Evolutionary conservation across 208 protist species (phyloP).

Genomic region (Novymonas esmeraldas): DNA sequence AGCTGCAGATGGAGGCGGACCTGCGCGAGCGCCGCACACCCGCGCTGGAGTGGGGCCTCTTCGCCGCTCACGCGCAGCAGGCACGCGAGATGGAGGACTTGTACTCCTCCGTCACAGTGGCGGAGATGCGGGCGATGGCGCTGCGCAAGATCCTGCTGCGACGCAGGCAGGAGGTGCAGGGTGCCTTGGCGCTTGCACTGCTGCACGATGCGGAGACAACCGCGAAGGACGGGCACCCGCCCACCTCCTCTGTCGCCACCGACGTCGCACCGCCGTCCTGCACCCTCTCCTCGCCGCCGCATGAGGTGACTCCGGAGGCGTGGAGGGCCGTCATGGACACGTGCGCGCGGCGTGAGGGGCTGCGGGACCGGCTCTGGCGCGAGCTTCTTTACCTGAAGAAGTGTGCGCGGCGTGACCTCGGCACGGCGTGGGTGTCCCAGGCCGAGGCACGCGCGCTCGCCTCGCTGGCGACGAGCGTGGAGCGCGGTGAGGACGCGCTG

Average conservation of each 20-base stretch:
- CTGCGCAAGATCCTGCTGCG: constrained; percentile 32
- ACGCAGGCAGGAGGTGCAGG: constrained; percentile 29
- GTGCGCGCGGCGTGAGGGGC: constrained; percentile 17
- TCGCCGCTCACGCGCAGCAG: constrained; percentile 30
- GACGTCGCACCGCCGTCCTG: not conserved
- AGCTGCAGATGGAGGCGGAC: constrained; percentile 16
- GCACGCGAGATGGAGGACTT: constrained; percentile 27
- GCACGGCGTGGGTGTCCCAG: constrained; percentile 23
- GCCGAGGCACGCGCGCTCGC: constrained; percentile 12
- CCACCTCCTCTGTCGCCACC: not conserved
- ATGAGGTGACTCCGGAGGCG: constrained; percentile 20
- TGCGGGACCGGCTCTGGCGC: constrained; percentile 35
- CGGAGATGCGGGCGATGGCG: constrained; percentile 29
- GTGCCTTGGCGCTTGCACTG: constrained; percentile 12
- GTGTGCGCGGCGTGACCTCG: constrained; percentile 25
- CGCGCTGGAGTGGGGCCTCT: constrained; percentile 31
- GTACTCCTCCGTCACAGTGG: constrained; percentile 20
- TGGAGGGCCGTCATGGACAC: constrained; percentile 12
- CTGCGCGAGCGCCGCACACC: constrained; percentile 1
- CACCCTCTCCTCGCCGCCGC: constrained; percentile 3
- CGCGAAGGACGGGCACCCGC: not conserved
- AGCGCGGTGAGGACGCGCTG: not conserved
- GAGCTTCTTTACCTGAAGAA: constrained; percentile 59
- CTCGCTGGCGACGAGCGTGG: not conserved
- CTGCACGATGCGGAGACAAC: constrained; percentile 13